Base-by-base conservation (phyloP, 2,329 filamentous ascomycete genomes). In the Penicillium hordei region DNA sequence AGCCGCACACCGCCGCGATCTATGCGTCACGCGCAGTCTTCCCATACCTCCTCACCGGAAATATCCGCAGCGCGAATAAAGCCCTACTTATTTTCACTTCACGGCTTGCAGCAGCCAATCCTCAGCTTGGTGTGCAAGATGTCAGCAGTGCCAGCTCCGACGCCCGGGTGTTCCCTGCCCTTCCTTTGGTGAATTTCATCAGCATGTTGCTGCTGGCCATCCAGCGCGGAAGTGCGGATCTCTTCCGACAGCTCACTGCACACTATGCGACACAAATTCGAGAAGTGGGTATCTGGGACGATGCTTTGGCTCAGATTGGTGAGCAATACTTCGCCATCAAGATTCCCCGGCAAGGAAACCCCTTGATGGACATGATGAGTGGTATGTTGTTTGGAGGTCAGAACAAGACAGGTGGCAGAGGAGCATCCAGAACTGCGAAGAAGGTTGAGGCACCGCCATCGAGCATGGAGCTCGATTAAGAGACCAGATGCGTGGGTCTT, bases 351-450 rank as follows among this genome's bases (percentile, higher is more conserved):
- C 91, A 96, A 79, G 89, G 88, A 63, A 97, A 97, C 75, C 93
- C 93, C 3, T 80, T 99, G 75, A 86, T 97, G 76, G 94, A 99
- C 73, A 97, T 99, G 93, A 95, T 99, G 90, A 93, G 92, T 48
- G 93, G 87, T 61, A 86, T 99, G 82, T 90, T 99, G 70, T 93
- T 93, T 48, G 91, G 91, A 57, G 66, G 64, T 38, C 65, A 75
- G 52, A 62, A 57, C 17, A 73, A 76, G 48, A 71, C 72, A 34
- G 73, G 69, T 39, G 70, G 73, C 54, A 79, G 78, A 42, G 48
- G 33, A 39, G 33, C 38, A 64, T 84, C 69, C 29, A 72, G 73
- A 59, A 63, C 79, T 57, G 70, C 75, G 42, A 82, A 77, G 71
- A 79, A 75, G 63, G 78, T 81, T 36, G 78, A 80, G 55, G 76